Evolutionary conservation across 352 stramenopile species (phyloP).

Genomic region (Nothophytophthora sp.): DNA sequence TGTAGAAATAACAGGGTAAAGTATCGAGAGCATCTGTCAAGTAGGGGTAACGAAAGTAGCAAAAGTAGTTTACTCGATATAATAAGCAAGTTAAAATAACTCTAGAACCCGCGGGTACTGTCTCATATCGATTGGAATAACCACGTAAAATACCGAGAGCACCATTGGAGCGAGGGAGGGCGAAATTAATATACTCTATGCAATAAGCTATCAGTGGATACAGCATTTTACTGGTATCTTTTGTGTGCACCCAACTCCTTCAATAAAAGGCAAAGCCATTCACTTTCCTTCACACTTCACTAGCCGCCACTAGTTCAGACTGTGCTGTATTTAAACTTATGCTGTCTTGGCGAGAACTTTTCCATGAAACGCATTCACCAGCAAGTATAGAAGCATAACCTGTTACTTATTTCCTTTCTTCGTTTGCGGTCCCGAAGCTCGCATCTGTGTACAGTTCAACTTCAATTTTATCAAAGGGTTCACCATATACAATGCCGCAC

Average conservation of each 20-base stretch:
- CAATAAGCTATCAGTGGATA: no score
- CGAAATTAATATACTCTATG: no score
- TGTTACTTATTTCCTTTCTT: constrained; percentile 3
- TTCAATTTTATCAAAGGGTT: not conserved
- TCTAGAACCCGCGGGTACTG: no score
- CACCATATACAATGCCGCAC: not conserved
- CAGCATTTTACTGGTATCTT: not conserved
- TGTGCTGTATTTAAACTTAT: constrained; percentile 5
- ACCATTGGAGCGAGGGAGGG: no score
- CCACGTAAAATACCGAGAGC: no score
- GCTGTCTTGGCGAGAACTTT: constrained; percentile 1
- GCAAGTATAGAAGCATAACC: not conserved
- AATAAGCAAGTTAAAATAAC: no score
- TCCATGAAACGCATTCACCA: constrained; percentile 3
- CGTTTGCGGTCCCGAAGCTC: constrained; percentile 5
- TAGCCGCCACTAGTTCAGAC: constrained; percentile 4
- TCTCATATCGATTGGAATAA: no score
- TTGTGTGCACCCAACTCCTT: constrained; percentile 1
- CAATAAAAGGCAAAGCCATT: not conserved
- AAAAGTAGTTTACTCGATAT: no score
- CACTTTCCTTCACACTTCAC: constrained; percentile 3
- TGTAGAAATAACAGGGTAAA: no score
- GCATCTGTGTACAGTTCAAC: not conserved
- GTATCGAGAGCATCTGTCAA: no score
- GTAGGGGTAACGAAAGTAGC: no score